Base-by-base conservation (phyloP, 1,284 basidiomycete species). In the Trichosporon ovoides region DNA sequence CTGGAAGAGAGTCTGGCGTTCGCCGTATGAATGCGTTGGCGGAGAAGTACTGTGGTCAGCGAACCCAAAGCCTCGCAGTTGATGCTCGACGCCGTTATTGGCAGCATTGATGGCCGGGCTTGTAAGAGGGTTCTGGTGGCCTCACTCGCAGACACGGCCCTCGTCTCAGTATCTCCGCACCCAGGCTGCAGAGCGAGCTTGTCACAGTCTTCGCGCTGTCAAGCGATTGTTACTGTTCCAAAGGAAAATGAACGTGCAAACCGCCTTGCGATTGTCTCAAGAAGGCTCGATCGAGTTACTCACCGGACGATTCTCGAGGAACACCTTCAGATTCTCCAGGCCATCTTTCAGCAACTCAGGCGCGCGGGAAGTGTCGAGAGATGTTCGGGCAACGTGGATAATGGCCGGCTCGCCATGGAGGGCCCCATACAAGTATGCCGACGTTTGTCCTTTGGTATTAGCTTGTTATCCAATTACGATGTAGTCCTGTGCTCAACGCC, bases 311-410 rank as follows among this genome's bases (percentile, higher is more conserved):
- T 74, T 74, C 28, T 69, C 70, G 24, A 73, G 60, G 48, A 71
- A 69, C 22, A 72, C 60, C 20, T 74, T 53, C 48, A 73, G 24
- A 18, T 37, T 53, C 48, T 67, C 68, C 11, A 74, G 52, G 0
- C 66, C 67, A 1, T 12, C 12, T 18, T 56, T 58, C 7, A 73
- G 58, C 7, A 73, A 33, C 16, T 38, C 62, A 0, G 63, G 52
- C 1, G 65, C 68, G 9, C 62, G 57, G 56, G 78, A 53, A 1
- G 76, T 61, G 2, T 80, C 73, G 35, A 87, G 77, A 0, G 81
- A 77, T 0, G 82, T 83, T 66, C 83, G 83, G 66, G 86, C 83
- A 34, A 87, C 70, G 36, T 84, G 83, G 14, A 88, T 65, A 55
- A 88, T 85, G 0, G 84, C 82, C 2, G 77, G 77, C 13, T 71